Base-by-base conservation (phyloP, 129 eudicot genomes). In the Flaveria ramosissima region DNA sequence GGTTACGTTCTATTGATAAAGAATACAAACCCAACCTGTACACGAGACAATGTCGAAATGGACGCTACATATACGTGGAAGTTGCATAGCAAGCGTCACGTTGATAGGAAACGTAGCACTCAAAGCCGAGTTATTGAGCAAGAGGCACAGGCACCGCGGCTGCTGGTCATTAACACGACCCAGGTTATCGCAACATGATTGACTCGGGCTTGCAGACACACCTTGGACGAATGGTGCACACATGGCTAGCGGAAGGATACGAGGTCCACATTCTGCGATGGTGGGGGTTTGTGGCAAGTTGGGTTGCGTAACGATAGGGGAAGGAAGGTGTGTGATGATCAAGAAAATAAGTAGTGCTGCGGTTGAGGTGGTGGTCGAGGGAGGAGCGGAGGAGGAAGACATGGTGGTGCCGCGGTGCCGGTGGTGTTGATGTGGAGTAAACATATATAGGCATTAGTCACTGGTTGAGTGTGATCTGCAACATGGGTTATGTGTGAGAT, bases 151-250 rank as follows among this genome's bases (percentile, higher is more conserved):
- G 32, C 84, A 80, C 26, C 30, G 30, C 0, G 84, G 80, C 56
- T 80, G 84, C 41, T 74, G 71, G 10, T 80, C 56, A 23, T 80
- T 80, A 14, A 80, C 71, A n/a, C 51, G 80, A n/a, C 42, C 30
- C 36, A 80, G 1, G 71, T 67, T 80, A 30, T 80, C 84, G 27
- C 84, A 80, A 74, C 84, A 80, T 36, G 59, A 15, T 46, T 80
- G 84, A 10, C 76, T 26, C 2, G 84, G 84, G 27, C 7, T 36
- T 0, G 63, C 26, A 30, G 84, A 45, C 13, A 80, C 20, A 24
- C 80, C 84, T 68, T 80, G 84, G 45, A 80, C 80, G 0, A 67
- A 80, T 20, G 84, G 84, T 9, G 84, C 84, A 57, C 84, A 80
- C 11, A 48, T 60, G 80, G 80, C 84, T 30, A 80, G 65, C 2